These are phyloP conservation scores for Boletus bicolor DNA, from an alignment of 768 basidiomycete genomes.

Conservation along the genomic window DNA sequence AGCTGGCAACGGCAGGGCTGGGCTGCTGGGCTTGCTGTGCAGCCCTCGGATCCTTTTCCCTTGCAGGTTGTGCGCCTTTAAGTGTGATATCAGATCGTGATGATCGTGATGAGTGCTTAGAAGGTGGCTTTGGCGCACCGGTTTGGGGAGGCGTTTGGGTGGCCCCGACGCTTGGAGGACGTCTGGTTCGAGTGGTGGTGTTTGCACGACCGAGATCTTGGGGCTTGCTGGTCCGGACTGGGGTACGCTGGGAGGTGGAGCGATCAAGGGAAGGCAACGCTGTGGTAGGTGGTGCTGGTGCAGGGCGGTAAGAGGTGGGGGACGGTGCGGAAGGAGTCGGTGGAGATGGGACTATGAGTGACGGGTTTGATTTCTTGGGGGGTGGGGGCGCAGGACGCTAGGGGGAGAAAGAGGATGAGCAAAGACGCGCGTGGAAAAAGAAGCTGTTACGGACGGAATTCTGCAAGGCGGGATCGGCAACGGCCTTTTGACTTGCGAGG, in stretches of 20 bases:
- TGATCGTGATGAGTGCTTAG: conserved; percentile 54
- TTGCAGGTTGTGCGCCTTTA: conserved; percentile 36
- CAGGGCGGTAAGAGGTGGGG: conserved; percentile 62
- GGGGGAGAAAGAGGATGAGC: conserved; percentile 1
- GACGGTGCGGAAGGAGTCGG: conserved; percentile 33
- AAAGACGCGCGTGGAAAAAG: neutral
- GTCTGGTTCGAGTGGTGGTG: conserved; percentile 65
- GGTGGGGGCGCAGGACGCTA: conserved; percentile 42
- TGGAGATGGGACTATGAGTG: conserved; percentile 27
- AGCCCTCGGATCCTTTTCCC: conserved; percentile 37
- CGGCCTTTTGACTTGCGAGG: conserved; percentile 26
- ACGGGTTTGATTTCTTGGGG: conserved; percentile 37
- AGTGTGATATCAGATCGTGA: conserved; percentile 57
- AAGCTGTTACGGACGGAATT: conserved; percentile 47
- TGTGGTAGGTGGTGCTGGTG: conserved; percentile 67
- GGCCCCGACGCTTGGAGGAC: conserved; percentile 42
- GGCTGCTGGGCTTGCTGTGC: conserved; percentile 43
- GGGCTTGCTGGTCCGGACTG: conserved; percentile 47
- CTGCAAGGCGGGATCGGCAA: conserved; percentile 49
- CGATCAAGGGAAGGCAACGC: conserved; percentile 75
- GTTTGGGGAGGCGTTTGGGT: conserved; percentile 27
- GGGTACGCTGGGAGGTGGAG: conserved; percentile 80
- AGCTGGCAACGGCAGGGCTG: conserved; percentile 59
- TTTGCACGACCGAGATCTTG: conserved; percentile 57
- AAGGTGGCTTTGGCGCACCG: conserved; percentile 34